Evolutionary conservation across 1,284 basidiomycete species (phyloP).

Genomic region (Inonotus hispidus): DNA sequence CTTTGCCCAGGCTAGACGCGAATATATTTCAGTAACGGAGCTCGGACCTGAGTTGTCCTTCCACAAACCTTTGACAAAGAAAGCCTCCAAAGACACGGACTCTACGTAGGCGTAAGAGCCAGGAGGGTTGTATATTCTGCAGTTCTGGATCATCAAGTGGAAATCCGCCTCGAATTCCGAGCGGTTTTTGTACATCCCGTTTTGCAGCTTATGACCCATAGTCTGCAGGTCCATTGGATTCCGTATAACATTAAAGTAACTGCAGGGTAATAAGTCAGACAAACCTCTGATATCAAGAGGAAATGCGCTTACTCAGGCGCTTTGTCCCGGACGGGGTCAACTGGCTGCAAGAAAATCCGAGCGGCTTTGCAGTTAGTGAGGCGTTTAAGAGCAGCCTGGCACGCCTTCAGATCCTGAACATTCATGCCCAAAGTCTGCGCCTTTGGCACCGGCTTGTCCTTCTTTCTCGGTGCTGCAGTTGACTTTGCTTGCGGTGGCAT

Average conservation of each 20-base stretch:
- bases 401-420: slow-evolving; percentile 74
- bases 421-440: slow-evolving; percentile 81
- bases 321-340: slow-evolving; percentile 83
- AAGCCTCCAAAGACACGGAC: slow-evolving; percentile 70
- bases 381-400: slow-evolving; percentile 79
- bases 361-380: slow-evolving; percentile 69
- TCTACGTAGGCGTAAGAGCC: slow-evolving; percentile 75
- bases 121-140: slow-evolving; percentile 78
- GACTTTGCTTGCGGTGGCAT: slow-evolving; percentile 1
- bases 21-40: slow-evolving; percentile 15
- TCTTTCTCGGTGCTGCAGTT: slow-evolving; percentile 31
- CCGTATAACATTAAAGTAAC: slow-evolving; percentile 89
- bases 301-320: slow-evolving; percentile 65
- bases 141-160: slow-evolving; percentile 84
- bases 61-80: slow-evolving; percentile 81
- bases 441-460: slow-evolving; percentile 51
- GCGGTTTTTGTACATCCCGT: slow-evolving; percentile 82
- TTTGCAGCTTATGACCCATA: slow-evolving; percentile 82
- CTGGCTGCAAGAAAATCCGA: slow-evolving; percentile 76
- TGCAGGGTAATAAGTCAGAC: slow-evolving; percentile 29
- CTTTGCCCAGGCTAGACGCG: slow-evolving; percentile 43
- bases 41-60: neutral
- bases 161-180: slow-evolving; percentile 86
- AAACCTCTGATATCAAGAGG: neutral
- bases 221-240: slow-evolving; percentile 94